Evolutionary conservation across 2,329 filamentous ascomycete genomes (phyloP).

Genomic region (Sphaerulina vaccinii): DNA sequence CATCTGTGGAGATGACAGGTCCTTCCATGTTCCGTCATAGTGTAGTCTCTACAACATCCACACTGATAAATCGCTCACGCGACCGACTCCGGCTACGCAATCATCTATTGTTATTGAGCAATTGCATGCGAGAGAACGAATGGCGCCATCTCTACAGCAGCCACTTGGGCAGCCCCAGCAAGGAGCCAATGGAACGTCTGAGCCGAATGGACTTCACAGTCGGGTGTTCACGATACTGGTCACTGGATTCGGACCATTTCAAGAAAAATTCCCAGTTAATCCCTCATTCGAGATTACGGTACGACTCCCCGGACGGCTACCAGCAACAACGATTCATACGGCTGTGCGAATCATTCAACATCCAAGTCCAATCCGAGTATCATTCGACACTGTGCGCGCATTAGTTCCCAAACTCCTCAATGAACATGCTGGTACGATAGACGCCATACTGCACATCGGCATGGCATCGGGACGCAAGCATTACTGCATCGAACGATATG

Average conservation of each 20-base stretch:
- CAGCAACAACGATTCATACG: conserved; percentile 37
- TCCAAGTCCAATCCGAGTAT: conserved; percentile 66
- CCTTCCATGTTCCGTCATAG: neutral
- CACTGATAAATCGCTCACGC: neutral
- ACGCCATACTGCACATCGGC: conserved; percentile 74
- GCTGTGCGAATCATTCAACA: conserved; percentile 64
- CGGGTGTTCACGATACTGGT: conserved; percentile 43
- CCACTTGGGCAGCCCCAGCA: conserved; percentile 4
- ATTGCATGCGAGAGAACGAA: conserved; percentile 1
- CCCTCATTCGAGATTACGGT: conserved; percentile 78
- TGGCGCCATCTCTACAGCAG: conserved; percentile 18
- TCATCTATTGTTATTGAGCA: neutral
- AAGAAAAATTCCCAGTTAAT: conserved; percentile 66
- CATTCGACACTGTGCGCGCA: conserved; percentile 64
- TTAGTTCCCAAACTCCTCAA: conserved; percentile 64
- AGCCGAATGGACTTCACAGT: conserved; percentile 1
- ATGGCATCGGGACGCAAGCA: conserved; percentile 66
- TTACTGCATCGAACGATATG: conserved; percentile 70
- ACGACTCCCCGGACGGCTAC: conserved; percentile 64
- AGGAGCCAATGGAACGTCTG: neutral
- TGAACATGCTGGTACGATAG: conserved; percentile 49
- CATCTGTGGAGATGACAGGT: neutral
- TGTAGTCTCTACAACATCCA: too few species aligned
- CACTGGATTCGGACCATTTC: conserved; percentile 61
- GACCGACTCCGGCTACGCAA: neutral